Percentiles rank a stretch among this genome's conserved stretches.
These are phyloP conservation scores for Claviceps pazoutovae DNA, from an alignment of 2,329 filamentous ascomycete species.

Conservation along the genomic window DNA sequence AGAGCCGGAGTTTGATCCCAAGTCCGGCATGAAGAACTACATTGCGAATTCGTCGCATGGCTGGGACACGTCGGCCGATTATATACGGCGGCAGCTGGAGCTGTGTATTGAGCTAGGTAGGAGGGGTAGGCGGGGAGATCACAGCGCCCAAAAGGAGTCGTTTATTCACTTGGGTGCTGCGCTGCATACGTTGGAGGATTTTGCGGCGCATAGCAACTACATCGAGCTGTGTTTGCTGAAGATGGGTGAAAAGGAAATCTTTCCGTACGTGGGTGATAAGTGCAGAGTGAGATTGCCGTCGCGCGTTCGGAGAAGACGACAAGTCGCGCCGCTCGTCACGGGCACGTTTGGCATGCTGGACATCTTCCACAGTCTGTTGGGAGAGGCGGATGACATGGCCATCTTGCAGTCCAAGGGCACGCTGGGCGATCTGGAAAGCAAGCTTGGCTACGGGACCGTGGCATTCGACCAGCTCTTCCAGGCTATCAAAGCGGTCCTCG, in stretches of 20 bases:
- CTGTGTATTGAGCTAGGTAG: constrained; percentile 59
- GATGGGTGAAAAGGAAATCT: constrained; percentile 52
- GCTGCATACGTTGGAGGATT: constrained; percentile 57
- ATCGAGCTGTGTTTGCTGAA: constrained; percentile 58
- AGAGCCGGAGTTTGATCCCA: constrained; percentile 54
- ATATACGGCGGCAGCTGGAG: constrained; percentile 55
- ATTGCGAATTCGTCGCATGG: constrained; percentile 63
- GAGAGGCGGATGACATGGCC: constrained; percentile 40
- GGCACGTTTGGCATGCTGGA: constrained; percentile 39
- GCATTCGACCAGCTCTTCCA: constrained; percentile 19
- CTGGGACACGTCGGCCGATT: constrained; percentile 77
- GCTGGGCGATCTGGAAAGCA: constrained; percentile 56
- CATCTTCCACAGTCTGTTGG: constrained; percentile 53
- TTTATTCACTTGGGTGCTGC: constrained; percentile 56
- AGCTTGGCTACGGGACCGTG: constrained; percentile 48
- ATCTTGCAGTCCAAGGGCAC: constrained; percentile 37
- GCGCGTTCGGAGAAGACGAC: constrained; percentile 32
- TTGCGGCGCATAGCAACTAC: constrained; percentile 58
- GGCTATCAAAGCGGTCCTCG: constrained; percentile 13
- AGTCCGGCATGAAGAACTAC: constrained; percentile 91
- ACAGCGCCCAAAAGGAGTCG: constrained; percentile 45
- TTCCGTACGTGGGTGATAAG: constrained; percentile 27
- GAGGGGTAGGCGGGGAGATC: constrained; percentile 49
- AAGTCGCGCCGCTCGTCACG: constrained; percentile 57
- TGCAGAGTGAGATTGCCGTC: constrained; percentile 28